phyloP scores from a whole-genome alignment of 2,329 filamentous ascomycete species.

The Epicoccum sorghinum region DNA sequence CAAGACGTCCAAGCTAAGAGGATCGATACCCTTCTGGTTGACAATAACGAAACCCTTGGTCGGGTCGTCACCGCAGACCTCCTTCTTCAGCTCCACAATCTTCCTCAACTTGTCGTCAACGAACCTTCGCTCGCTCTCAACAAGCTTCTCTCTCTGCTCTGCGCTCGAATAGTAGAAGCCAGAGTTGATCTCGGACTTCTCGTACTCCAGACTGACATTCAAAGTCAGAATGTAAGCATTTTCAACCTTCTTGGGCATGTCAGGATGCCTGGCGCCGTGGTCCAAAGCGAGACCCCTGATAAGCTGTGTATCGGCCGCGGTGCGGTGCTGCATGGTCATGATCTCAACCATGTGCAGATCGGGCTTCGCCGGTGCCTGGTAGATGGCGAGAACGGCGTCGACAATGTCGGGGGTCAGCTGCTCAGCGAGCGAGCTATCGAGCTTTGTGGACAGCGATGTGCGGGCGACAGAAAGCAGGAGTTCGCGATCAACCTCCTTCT shows the following conservation, averaged over 20 bases:
- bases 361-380: constrained; percentile 86
- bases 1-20: constrained; percentile 90
- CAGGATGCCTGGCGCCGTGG: constrained; percentile 93
- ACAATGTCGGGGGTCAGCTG: constrained; percentile 95
- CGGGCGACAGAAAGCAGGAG: constrained; percentile 90
- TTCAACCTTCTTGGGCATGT: constrained; percentile 96
- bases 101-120: constrained; percentile 96
- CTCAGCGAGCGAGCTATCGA: constrained; percentile 86
- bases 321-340: constrained; percentile 99
- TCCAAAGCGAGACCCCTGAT: constrained; percentile 92
- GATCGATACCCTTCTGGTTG: constrained; percentile 99
- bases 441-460: constrained; percentile 93
- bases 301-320: constrained; percentile 92
- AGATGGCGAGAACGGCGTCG: constrained; percentile 93
- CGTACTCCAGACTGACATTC: constrained; percentile 97
- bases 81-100: constrained; percentile 97
- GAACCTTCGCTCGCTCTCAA: constrained; percentile 94
- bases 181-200: constrained; percentile 99
- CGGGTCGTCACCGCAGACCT: constrained; percentile 89
- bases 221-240: constrained; percentile 94
- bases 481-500: constrained; percentile 88
- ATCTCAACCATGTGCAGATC: constrained; percentile 99
- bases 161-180: constrained; percentile 98
- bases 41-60: constrained; percentile 97
- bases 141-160: constrained; percentile 95